Evolutionary conservation across 108 stramenopile genomes (phyloP).

Genomic region (Seminavis robusta): DNA sequence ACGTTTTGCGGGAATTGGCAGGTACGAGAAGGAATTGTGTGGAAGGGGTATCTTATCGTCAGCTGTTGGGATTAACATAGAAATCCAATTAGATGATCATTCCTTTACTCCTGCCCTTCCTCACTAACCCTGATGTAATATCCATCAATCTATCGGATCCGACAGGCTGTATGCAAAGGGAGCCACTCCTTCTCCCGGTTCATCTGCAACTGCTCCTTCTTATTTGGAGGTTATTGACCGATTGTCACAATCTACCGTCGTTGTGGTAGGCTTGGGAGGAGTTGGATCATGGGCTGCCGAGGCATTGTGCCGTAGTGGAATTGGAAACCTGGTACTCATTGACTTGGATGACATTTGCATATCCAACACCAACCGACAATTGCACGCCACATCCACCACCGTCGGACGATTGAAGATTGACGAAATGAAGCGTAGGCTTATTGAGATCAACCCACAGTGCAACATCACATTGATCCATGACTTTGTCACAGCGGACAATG

Average conservation of each 20-base stretch:
- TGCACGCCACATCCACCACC: conserved; percentile 59
- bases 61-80: too few relatives aligned
- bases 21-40: too few relatives aligned
- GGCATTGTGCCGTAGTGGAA: conserved; percentile 75
- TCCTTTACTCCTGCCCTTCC: too few relatives aligned
- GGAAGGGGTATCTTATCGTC: too few relatives aligned
- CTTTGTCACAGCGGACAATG: conserved; percentile 67
- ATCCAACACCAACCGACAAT: conserved; percentile 81
- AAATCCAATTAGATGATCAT: too few relatives aligned
- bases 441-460: conserved; percentile 69
- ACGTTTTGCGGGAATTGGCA: too few relatives aligned
- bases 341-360: conserved; percentile 86
- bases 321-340: conserved; percentile 66
- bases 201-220: too few relatives aligned
- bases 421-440: conserved; percentile 53
- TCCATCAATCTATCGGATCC: too few relatives aligned
- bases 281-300: conserved; percentile 88
- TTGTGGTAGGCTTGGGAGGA: conserved; percentile 76
- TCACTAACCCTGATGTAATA: too few relatives aligned
- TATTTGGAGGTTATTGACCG: too few relatives aligned
- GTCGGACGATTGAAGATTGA: conserved; percentile 79
- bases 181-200: too few relatives aligned
- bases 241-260: conserved; percentile 49
- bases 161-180: too few relatives aligned
- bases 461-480: conserved; percentile 66